Evolutionary conservation across 1,284 basidiomycete species (phyloP).

Genomic region (Cryptococcus floricola): DNA sequence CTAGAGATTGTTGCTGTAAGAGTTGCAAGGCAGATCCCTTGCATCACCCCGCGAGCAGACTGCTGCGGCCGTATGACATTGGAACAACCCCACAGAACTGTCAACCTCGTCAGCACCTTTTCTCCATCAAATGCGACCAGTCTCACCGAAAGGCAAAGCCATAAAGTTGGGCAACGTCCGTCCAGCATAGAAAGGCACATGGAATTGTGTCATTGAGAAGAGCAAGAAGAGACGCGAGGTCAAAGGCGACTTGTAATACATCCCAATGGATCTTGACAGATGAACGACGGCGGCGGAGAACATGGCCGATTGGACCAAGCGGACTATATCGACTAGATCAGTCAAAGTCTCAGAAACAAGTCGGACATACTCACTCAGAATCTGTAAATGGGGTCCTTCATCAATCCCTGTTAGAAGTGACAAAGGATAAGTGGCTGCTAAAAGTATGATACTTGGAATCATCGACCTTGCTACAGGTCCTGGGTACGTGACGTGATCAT

Average conservation of each 20-base stretch:
- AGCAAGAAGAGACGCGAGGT: slow-evolving; percentile 54
- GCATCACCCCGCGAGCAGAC: background rate
- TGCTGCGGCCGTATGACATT: too few species aligned
- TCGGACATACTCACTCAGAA: background rate
- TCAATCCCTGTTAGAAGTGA: background rate
- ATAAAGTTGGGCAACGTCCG: slow-evolving; percentile 93
- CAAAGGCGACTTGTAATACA: background rate
- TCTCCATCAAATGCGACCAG: background rate
- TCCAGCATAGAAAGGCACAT: slow-evolving; percentile 87
- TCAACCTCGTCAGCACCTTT: too few species aligned
- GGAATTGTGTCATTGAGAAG: slow-evolving; percentile 77
- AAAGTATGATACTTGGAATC: background rate
- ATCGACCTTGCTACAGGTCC: background rate
- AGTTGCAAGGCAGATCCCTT: background rate
- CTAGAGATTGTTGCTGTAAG: background rate
- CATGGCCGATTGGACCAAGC: slow-evolving; percentile 1
- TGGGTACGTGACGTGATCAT: background rate
- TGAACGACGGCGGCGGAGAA: background rate
- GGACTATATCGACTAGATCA: background rate
- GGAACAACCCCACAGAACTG: too few species aligned
- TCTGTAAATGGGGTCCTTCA: background rate
- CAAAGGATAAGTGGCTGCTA: background rate
- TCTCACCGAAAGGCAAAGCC: slow-evolving; percentile 70
- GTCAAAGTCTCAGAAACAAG: background rate
- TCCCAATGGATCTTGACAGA: background rate